These are phyloP conservation scores for Mycena metata DNA, from an alignment of 768 basidiomycete species.

Conservation along the genomic window DNA sequence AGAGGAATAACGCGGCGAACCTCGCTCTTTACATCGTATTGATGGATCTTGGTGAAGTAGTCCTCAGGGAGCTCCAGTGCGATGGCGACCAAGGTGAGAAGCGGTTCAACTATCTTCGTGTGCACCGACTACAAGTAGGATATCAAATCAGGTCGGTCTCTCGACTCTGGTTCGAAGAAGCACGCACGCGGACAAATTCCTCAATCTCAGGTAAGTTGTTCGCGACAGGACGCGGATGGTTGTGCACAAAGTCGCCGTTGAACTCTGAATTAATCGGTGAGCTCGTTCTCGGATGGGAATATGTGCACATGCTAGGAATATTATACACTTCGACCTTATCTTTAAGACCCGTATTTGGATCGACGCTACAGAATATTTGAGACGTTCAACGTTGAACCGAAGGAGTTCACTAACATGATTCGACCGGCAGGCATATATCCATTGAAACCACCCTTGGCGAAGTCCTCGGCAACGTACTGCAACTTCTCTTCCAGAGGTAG, in stretches of 20 bases:
- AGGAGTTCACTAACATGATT: constrained; percentile 47
- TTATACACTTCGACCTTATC: constrained; percentile 66
- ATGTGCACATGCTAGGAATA: constrained; percentile 55
- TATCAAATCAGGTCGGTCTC: too few relatives aligned
- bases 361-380: constrained; percentile 43
- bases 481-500: constrained; percentile 64
- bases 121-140: constrained; percentile 52
- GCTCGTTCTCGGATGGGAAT: constrained; percentile 1
- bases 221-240: constrained; percentile 55
- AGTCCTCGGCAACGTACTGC: constrained; percentile 55
- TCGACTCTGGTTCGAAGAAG: not conserved
- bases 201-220: constrained; percentile 59
- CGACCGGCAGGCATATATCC: constrained; percentile 63
- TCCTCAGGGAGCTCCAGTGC: constrained; percentile 67
- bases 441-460: constrained; percentile 59
- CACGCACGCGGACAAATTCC: constrained; percentile 54
- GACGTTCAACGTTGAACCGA: not conserved
- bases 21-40: constrained; percentile 62
- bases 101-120: constrained; percentile 60
- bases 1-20: constrained; percentile 27
- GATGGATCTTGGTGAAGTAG: constrained; percentile 61
- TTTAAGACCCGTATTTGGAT: constrained; percentile 51
- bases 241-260: constrained; percentile 58
- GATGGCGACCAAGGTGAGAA: constrained; percentile 61
- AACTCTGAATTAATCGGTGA: constrained; percentile 50